Evolutionary conservation across 768 basidiomycete species (phyloP), one percentile per base, ranked within the genome.

Genomic region (Lactarius tabidus): DNA sequence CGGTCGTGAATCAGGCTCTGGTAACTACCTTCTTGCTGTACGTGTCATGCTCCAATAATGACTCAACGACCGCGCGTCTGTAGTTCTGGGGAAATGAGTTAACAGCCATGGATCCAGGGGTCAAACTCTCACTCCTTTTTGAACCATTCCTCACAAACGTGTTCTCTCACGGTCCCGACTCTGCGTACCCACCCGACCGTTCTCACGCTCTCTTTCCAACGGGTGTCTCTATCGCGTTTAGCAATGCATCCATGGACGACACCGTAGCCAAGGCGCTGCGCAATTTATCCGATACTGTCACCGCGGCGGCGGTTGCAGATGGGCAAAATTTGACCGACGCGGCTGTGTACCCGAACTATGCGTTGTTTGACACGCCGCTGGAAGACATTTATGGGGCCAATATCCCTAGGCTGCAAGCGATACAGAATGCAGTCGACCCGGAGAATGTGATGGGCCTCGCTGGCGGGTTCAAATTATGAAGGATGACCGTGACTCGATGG

Each of bases 41-140:
- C n/a, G 43, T 4, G 10, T 23, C n/a, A n/a, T n/a, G n/a, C n/a
- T n/a, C n/a, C 9, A 45, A n/a, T 10, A 12, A n/a, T 23, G 8
- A 45, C 43, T 23, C 43, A 45, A n/a, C 9, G 10, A 23, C 20
- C 1, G 7, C 43, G n/a, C 9, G n/a, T 20, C n/a, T 10, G 9
- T 2, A 63, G 63, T 33, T 59, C 18, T 64, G 63, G 63, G 63
- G 57, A 39, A 20, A 15, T 2, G 10, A 15, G 38, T 4, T 59
- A 38, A 15, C 0, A 1, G n/a, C n/a, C 8, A 28, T 59, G 4
- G 38, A 59, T 17, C 29, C 31, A 23, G 33, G 29, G 20, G 3
- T 33, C n/a, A 28, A 26, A 20, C 0, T 58, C 28, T 0, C 1
- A 3, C 6, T 36, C 28, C 20, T 15, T 7, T n/a, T 58, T 2